Percentiles rank a stretch among this genome's conserved stretches.
Evolutionary conservation across 2,329 filamentous ascomycete genomes (phyloP).

Genomic region (Leptographium radiaticola): DNA sequence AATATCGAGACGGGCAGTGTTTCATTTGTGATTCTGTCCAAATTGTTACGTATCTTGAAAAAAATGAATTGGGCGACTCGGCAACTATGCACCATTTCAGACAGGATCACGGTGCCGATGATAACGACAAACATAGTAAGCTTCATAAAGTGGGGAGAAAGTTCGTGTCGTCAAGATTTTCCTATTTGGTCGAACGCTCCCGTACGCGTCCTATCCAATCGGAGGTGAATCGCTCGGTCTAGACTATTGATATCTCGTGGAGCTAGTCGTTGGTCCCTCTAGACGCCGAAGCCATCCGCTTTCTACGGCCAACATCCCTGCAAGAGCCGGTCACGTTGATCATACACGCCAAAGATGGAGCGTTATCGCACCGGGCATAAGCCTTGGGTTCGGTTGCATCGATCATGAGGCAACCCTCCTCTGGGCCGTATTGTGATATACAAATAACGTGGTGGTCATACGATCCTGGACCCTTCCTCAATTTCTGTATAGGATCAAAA

Average conservation of each 20-base stretch:
- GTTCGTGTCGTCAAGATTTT: slow-evolving; percentile 10
- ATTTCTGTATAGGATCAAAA: not conserved
- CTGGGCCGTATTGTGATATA: not conserved
- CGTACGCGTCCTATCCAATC: slow-evolving; percentile 1
- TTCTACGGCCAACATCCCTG: not conserved
- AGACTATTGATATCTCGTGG: slow-evolving; percentile 3
- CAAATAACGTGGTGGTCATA: not conserved
- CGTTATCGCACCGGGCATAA: not conserved
- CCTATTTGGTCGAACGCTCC: slow-evolving; percentile 3
- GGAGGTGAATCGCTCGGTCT: slow-evolving; percentile 6
- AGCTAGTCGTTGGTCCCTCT: not conserved
- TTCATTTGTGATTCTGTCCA: not conserved
- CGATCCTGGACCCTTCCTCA: not conserved
- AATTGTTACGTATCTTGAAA: not conserved
- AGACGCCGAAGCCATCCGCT: not conserved
- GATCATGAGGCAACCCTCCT: not conserved
- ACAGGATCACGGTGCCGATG: not conserved
- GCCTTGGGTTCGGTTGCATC: not conserved
- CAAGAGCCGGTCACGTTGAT: not conserved
- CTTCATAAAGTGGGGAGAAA: not conserved
- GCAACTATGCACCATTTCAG: not conserved
- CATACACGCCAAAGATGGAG: not conserved
- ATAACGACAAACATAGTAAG: not conserved
- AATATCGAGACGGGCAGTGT: not conserved
- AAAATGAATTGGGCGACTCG: not conserved